Evolutionary conservation across 495 filamentous ascomycete species (phyloP).

Genomic region (Neurospora sp.): DNA sequence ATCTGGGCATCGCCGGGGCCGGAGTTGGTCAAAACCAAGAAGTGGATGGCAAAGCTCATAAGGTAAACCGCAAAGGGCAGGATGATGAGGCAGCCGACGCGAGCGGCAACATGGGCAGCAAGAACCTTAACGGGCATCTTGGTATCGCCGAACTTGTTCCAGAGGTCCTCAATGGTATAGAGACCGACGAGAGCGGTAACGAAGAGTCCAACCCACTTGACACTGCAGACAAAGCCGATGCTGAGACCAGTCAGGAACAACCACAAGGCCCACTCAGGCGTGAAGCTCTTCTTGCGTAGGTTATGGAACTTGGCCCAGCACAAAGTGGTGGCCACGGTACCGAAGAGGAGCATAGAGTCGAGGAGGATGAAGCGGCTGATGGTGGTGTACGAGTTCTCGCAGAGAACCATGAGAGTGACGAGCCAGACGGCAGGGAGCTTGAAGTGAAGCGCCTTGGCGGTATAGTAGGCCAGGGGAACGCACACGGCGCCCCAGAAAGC

Average conservation of each 20-base stretch:
- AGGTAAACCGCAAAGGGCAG: conserved; percentile 84
- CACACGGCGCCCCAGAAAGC: conserved; percentile 86
- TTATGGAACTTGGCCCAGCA: conserved; percentile 95
- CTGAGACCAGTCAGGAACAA: conserved; percentile 82
- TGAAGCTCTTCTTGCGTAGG: conserved; percentile 72
- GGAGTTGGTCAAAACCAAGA: conserved; percentile 83
- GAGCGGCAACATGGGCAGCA: conserved; percentile 65
- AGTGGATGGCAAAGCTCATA: conserved; percentile 90
- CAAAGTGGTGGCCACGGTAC: conserved; percentile 90
- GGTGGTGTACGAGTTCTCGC: conserved; percentile 96
- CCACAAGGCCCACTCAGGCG: conserved; percentile 84
- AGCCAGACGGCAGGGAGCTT: conserved; percentile 83
- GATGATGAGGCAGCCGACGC: conserved; percentile 77
- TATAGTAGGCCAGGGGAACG: conserved; percentile 90
- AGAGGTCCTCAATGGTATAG: conserved; percentile 93
- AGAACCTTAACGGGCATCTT: conserved; percentile 75
- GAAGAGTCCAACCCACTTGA: conserved; percentile 96
- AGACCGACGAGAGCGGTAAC: conserved; percentile 88
- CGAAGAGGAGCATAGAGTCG: conserved; percentile 96
- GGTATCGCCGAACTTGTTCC: conserved; percentile 93
- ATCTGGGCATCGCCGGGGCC: conserved; percentile 97
- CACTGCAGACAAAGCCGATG: conserved; percentile 94
- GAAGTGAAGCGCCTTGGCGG: conserved; percentile 80
- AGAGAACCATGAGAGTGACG: conserved; percentile 91
- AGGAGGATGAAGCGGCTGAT: conserved; percentile 96